Evolutionary conservation across 495 filamentous ascomycete genomes (phyloP).

Genomic region (Halenospora varia): DNA sequence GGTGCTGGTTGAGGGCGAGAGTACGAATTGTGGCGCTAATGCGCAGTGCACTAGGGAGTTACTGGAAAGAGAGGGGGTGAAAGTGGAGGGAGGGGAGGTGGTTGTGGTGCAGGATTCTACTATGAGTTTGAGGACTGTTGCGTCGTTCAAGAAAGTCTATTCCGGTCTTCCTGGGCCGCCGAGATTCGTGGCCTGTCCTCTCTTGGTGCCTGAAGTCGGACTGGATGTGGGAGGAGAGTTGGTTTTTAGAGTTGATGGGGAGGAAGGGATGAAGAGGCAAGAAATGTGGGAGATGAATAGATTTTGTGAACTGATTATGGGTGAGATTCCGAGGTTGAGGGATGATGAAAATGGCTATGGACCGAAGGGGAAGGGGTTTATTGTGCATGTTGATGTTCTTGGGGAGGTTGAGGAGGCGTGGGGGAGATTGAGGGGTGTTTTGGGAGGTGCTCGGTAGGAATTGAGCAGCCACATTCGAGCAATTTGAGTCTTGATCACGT

Average conservation of each 20-base stretch:
- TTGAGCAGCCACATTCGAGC: no score
- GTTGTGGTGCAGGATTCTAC: slow-evolving; percentile 38
- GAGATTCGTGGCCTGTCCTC: slow-evolving; percentile 30
- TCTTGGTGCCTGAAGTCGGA: slow-evolving; percentile 27
- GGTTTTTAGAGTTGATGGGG: slow-evolving; percentile 19
- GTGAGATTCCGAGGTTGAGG: slow-evolving; percentile 25
- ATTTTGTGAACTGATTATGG: slow-evolving; percentile 14
- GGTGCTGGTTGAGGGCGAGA: slow-evolving; percentile 32
- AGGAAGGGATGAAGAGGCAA: neutral
- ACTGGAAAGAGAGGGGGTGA: slow-evolving; percentile 24
- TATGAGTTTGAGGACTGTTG: slow-evolving; percentile 32
- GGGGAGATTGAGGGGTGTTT: slow-evolving; percentile 6
- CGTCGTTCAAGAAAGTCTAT: slow-evolving; percentile 33
- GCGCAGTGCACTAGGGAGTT: slow-evolving; percentile 26
- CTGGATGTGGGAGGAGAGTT: neutral
- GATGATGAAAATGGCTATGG: slow-evolving; percentile 36
- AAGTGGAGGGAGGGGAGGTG: slow-evolving; percentile 8
- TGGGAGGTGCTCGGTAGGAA: no score
- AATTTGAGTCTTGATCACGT: no score
- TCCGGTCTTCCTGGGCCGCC: slow-evolving; percentile 10
- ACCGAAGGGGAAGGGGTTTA: slow-evolving; percentile 32
- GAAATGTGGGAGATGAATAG: slow-evolving; percentile 27
- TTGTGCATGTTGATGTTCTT: slow-evolving; percentile 34
- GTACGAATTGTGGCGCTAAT: slow-evolving; percentile 37
- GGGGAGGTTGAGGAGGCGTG: slow-evolving; percentile 28